Evolutionary conservation across 2,329 filamentous ascomycete species (phyloP), one percentile per base, ranked within the genome.

Genomic region (Aspergillus flavus): DNA sequence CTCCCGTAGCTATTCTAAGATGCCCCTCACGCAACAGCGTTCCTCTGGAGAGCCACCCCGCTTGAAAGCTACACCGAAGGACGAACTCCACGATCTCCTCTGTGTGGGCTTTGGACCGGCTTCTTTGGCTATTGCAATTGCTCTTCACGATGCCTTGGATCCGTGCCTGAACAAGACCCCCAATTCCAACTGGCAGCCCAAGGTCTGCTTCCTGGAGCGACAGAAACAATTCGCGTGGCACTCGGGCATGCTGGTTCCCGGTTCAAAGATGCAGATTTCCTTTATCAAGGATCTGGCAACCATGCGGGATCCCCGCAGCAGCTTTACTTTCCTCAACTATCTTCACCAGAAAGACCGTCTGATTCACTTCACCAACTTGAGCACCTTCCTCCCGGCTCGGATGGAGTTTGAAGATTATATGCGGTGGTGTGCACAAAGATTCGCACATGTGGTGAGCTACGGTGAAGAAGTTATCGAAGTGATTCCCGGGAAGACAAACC

Each of bases 251-350:
- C 87, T 97, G 63, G 86, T 98, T 3, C 92, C 93, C 0, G 94
- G 93, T 6, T 92, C 94, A 58, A 93, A 91, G 80, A 98, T 98
- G 94, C 94, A 98, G 76, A 98, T 98, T 71, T 96, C 92, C 11
- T 98, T 97, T 82, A 86, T 98, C 81, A 98, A 98, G 81, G 94
- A 98, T 75, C 87, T 98, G 77, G 94, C 94, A 4, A 95, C 92
- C 4, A 84, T 97, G 69, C 87, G 94, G 62, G 89, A 98, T 75
- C 94, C 94, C 9, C 87, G 91, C 67, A 96, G 92, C 68, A 86
- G 93, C 72, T 98, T 98, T 79, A 98, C 94, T 16, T 98, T 97
- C 80, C 83, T 97, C 74, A 97, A 97, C 80, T 98, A 98, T 77
- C 86, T 98, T 14, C 91, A 96, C 80, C 80, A 86, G 70, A 90